phyloP scores from a whole-genome alignment of 345 rosid species.

The Cardiospermum halicacabum region DNA sequence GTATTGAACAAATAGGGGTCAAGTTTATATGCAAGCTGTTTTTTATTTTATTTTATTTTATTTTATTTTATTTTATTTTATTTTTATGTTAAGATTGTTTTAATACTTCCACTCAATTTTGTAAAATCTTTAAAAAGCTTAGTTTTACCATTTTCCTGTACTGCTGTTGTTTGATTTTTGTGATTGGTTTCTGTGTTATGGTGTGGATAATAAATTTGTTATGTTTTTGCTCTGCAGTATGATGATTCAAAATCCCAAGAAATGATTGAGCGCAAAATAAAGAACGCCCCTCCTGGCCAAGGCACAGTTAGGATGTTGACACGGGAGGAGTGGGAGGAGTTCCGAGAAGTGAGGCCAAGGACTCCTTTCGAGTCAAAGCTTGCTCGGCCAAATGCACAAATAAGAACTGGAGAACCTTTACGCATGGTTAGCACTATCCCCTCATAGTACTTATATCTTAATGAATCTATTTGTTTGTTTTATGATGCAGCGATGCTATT shows the following conservation, averaged over 20 bases:
- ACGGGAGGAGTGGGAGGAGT: slow-evolving; percentile 83
- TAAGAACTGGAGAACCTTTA: slow-evolving; percentile 77
- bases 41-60: too few relatives aligned
- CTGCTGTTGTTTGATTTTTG: not conserved
- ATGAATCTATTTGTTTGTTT: slow-evolving; percentile 1
- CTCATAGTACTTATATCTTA: slow-evolving; percentile 9
- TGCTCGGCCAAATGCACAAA: slow-evolving; percentile 78
- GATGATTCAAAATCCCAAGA: slow-evolving; percentile 87
- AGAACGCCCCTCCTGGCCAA: slow-evolving; percentile 76
- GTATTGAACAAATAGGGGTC: not conserved
- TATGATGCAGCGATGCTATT: not conserved
- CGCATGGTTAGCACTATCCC: slow-evolving; percentile 39
- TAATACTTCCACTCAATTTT: not conserved
- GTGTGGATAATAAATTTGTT: not conserved
- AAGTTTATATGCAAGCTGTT: not conserved
- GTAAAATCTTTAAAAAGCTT: not conserved
- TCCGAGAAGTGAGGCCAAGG: slow-evolving; percentile 87
- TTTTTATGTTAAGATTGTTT: not conserved
- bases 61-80: too few relatives aligned
- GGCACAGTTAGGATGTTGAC: slow-evolving; percentile 77
- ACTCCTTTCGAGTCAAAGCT: slow-evolving; percentile 94
- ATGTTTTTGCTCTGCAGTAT: slow-evolving; percentile 32
- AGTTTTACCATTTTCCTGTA: not conserved
- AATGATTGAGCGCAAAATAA: slow-evolving; percentile 76
- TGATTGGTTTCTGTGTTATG: not conserved